phyloP scores from a whole-genome alignment of 257 asterid species.

The Prunella vulgaris region DNA sequence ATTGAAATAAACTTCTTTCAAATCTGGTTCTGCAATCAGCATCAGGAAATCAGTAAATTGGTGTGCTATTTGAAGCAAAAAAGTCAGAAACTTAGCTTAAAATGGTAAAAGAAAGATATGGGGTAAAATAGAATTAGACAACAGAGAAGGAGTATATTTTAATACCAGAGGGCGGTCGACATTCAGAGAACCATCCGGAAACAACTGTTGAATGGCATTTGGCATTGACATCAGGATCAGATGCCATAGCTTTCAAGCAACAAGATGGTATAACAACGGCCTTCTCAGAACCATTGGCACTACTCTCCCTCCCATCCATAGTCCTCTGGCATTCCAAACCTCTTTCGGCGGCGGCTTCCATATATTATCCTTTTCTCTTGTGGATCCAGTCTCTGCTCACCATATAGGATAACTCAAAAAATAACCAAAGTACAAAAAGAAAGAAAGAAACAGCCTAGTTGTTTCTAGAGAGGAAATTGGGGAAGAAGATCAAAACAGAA shows the following conservation, averaged over 20 bases:
- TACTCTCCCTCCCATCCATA: conserved; percentile 84
- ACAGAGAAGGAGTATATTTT: neutral
- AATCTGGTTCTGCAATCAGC: conserved; percentile 42
- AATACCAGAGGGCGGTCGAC: conserved; percentile 45
- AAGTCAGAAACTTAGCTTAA: neutral
- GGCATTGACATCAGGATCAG: conserved; percentile 64
- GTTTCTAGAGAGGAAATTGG: neutral
- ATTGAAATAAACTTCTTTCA: conserved; percentile 55
- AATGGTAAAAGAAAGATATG: neutral
- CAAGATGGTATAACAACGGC: conserved; percentile 67
- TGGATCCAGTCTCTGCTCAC: conserved; percentile 83
- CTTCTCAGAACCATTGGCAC: conserved; percentile 38
- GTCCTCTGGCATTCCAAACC: conserved; percentile 82
- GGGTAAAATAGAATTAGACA: neutral
- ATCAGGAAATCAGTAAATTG: conserved; percentile 11
- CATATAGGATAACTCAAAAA: conserved; percentile 9
- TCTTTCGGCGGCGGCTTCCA: conserved; percentile 74
- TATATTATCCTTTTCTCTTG: conserved; percentile 63
- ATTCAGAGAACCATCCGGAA: conserved; percentile 95
- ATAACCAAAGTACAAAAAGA: neutral
- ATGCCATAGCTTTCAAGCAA: conserved; percentile 78
- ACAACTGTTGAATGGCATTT: conserved; percentile 76
- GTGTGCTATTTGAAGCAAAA: neutral
- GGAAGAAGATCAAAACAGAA: neutral
- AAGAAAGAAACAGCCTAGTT: neutral